phyloP scores from a whole-genome alignment of 371 early-diverging fungal species.

The Mortierella sp. region DNA sequence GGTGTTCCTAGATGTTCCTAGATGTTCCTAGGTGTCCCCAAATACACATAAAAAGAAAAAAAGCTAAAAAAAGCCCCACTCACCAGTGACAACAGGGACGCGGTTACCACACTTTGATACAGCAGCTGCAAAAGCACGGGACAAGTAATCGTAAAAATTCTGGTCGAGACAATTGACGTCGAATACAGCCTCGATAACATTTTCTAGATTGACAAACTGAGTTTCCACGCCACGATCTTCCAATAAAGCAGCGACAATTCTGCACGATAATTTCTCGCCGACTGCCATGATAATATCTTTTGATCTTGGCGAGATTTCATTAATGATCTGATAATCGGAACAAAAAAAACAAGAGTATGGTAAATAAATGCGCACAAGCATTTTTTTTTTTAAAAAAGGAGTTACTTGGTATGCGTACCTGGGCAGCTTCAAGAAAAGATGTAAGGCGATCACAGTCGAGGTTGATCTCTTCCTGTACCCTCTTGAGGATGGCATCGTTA shows the following conservation, averaged over 20 bases:
- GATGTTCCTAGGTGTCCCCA: too few species aligned
- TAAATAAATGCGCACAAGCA: background rate
- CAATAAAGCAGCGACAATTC: constrained; percentile 88
- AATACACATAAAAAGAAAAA: background rate
- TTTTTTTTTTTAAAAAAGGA: background rate
- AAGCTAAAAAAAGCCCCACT: background rate
- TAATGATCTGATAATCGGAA: constrained; percentile 76
- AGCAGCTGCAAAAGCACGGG: constrained; percentile 73
- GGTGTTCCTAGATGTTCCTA: too few species aligned
- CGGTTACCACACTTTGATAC: constrained; percentile 74
- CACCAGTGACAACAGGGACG: constrained; percentile 88
- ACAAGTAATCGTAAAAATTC: constrained; percentile 91
- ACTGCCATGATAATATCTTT: constrained; percentile 94
- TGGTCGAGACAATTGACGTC: constrained; percentile 86
- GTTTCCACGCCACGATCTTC: constrained; percentile 88
- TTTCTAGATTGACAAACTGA: constrained; percentile 87
- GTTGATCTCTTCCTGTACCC: constrained; percentile 71
- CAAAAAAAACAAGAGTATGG: background rate
- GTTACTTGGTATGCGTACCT: constrained; percentile 65
- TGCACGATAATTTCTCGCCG: constrained; percentile 95
- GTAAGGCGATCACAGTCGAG: constrained; percentile 83
- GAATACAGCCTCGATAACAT: constrained; percentile 84
- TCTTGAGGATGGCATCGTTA: constrained; percentile 63
- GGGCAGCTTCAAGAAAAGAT: constrained; percentile 93
- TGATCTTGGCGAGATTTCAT: constrained; percentile 96